phyloP scores from a whole-genome alignment of 805 yeast species.

The Cyberlindnera maclurae region DNA sequence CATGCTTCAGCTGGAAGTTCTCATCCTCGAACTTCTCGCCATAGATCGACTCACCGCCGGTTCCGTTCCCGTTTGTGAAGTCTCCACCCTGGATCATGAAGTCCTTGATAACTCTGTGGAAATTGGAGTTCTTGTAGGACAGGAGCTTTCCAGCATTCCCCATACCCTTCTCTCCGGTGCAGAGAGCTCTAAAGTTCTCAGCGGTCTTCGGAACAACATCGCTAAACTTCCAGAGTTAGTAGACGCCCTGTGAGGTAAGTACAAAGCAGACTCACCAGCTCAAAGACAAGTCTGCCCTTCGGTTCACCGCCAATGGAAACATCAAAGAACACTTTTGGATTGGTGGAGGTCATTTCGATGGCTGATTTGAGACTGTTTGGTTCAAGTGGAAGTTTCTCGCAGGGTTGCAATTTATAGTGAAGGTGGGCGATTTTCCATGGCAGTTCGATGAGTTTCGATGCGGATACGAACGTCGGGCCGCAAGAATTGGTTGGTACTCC shows the following conservation, averaged over 20 bases:
- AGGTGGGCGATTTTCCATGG: background rate
- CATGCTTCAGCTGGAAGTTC: conserved; percentile 69
- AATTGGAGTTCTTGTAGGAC: conserved; percentile 74
- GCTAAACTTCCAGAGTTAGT: conserved; percentile 26
- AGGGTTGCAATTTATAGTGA: background rate
- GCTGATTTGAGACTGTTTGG: too few species aligned
- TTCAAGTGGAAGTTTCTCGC: background rate
- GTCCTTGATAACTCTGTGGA: conserved; percentile 84
- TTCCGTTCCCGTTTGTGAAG: conserved; percentile 65
- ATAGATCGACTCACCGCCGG: conserved; percentile 79
- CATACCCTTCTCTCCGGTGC: conserved; percentile 81
- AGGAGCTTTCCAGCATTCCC: conserved; percentile 58
- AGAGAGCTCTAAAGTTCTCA: conserved; percentile 81
- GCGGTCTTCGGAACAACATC: conserved; percentile 83
- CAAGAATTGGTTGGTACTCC: background rate
- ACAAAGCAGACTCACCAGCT: conserved; percentile 36
- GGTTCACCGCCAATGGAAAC: conserved; percentile 63
- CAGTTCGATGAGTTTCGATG: conserved; percentile 1
- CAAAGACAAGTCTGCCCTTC: conserved; percentile 74
- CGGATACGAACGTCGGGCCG: background rate
- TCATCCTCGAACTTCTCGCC: conserved; percentile 91
- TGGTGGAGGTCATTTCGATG: conserved; percentile 14
- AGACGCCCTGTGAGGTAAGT: background rate
- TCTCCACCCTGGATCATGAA: conserved; percentile 97
- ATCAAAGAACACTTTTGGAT: conserved; percentile 68